Percentiles rank a stretch among this genome's conserved stretches.
Conservation (phyloP, 2,329 filamentous ascomycete genomes). For the Paraphaeosphaeria minitans region DNA sequence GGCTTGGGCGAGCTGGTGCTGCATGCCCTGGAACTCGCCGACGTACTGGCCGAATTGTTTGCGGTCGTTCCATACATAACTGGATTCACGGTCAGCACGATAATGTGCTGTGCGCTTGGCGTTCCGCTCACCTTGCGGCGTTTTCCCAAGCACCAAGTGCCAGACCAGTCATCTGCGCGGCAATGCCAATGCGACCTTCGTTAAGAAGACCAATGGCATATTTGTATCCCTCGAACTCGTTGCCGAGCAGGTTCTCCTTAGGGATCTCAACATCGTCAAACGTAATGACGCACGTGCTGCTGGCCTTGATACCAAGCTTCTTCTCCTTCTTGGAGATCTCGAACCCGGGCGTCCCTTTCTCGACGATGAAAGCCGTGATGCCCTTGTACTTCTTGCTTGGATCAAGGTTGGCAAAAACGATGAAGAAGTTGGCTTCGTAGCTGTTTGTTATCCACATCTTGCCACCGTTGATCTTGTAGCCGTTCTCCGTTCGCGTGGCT, state of each 20-base stretch:
- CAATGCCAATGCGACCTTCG: conserved; percentile 96
- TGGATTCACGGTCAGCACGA: conserved; percentile 36
- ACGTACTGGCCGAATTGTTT: conserved; percentile 94
- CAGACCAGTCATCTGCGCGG: conserved; percentile 97
- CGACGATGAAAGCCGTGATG: conserved; percentile 93
- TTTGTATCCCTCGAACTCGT: conserved; percentile 94
- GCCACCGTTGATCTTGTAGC: conserved; percentile 84
- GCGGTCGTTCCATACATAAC: conserved; percentile 97
- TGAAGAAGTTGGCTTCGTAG: conserved; percentile 91
- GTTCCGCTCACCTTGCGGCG: conserved; percentile 69
- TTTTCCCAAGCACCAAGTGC: conserved; percentile 95
- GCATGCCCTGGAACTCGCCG: conserved; percentile 98
- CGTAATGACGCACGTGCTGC: conserved; percentile 95
- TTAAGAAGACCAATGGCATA: conserved; percentile 94
- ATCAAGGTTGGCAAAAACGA: conserved; percentile 96
- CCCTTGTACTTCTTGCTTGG: conserved; percentile 93
- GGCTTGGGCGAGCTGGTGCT: conserved; percentile 95
- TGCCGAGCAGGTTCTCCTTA: conserved; percentile 83
- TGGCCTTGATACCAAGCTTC: conserved; percentile 96
- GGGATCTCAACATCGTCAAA: conserved; percentile 96
- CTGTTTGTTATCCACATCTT: conserved; percentile 99
- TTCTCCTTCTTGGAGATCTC: conserved; percentile 99
- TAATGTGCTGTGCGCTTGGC: neutral
- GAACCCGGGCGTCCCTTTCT: conserved; percentile 88
- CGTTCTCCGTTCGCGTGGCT: conserved; percentile 79